Evolutionary conservation across 768 basidiomycete species (phyloP).

Genomic region (Podaxis carcinomalis): DNA sequence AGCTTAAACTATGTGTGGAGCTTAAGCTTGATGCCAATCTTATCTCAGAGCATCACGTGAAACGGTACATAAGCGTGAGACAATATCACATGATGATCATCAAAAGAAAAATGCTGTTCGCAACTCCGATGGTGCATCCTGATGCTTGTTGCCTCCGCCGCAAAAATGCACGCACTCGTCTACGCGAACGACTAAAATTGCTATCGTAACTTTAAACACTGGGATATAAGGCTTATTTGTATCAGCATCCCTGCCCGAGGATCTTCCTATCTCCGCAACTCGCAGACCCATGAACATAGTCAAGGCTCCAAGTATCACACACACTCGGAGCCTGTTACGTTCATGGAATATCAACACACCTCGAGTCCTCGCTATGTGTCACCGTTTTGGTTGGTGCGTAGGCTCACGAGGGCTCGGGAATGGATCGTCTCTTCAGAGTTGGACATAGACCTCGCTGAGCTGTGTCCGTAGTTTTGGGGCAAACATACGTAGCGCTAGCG

Average conservation of each 20-base stretch:
- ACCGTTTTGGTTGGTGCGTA: constrained; percentile 54
- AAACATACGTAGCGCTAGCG: constrained; percentile 32
- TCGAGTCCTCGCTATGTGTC: constrained; percentile 36
- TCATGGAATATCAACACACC: constrained; percentile 56
- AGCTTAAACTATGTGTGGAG: background rate
- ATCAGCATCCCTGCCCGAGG: no score
- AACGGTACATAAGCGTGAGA: background rate
- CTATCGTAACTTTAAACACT: background rate
- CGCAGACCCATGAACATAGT: constrained; percentile 52
- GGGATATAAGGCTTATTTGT: no score
- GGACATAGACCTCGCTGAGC: constrained; percentile 35
- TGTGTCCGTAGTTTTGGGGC: constrained; percentile 67
- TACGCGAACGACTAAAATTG: background rate
- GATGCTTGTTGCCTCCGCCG: background rate
- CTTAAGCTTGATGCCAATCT: background rate
- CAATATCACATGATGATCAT: background rate
- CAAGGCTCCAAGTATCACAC: constrained; percentile 50
- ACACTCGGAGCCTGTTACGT: constrained; percentile 67
- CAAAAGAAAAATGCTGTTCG: background rate
- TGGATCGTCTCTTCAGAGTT: constrained; percentile 59
- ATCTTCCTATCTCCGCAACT: background rate
- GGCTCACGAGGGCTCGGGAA: constrained; percentile 37
- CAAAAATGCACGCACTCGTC: background rate
- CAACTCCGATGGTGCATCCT: background rate
- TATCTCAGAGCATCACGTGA: background rate